Evolutionary conservation across 331 rosid species (phyloP).

Genomic region (Malus hybrid): DNA sequence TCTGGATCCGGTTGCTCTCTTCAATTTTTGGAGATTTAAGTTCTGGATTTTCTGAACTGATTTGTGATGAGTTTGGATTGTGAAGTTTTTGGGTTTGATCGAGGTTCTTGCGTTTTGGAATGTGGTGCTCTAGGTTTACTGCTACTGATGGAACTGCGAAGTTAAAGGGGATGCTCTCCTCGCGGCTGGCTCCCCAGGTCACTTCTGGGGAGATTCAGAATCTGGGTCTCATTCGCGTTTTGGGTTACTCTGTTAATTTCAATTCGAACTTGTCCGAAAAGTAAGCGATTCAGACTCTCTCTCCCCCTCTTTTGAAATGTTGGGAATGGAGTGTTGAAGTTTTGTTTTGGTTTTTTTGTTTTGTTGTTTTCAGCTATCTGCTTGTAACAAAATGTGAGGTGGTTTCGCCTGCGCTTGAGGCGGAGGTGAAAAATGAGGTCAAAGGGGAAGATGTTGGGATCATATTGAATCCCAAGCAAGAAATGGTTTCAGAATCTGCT

Average conservation of each 20-base stretch:
- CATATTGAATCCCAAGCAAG: constrained; percentile 62
- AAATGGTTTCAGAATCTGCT: constrained; percentile 65
- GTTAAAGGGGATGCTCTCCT: constrained; percentile 54
- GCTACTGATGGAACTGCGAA: constrained; percentile 75
- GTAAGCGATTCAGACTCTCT: constrained; percentile 30
- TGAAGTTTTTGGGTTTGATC: not conserved
- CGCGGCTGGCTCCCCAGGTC: constrained; percentile 35
- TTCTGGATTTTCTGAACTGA: not conserved
- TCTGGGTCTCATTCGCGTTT: constrained; percentile 63
- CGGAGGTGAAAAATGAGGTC: constrained; percentile 33
- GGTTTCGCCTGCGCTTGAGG: constrained; percentile 65
- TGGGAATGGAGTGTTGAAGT: not conserved
- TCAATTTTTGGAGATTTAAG: not conserved
- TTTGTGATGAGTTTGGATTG: not conserved
- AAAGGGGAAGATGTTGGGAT: constrained; percentile 35
- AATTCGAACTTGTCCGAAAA: constrained; percentile 61
- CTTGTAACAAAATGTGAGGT: constrained; percentile 63
- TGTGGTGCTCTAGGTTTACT: constrained; percentile 37
- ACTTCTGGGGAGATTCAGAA: constrained; percentile 74
- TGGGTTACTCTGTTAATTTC: constrained; percentile 67
- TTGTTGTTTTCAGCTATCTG: constrained; percentile 39
- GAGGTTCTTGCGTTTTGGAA: not conserved
- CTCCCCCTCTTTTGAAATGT: not conserved
- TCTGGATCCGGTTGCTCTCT: not conserved
- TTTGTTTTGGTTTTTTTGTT: not conserved